Evolutionary conservation across 2,329 filamentous ascomycete species (phyloP).

Genomic region (Apiospora koreana): DNA sequence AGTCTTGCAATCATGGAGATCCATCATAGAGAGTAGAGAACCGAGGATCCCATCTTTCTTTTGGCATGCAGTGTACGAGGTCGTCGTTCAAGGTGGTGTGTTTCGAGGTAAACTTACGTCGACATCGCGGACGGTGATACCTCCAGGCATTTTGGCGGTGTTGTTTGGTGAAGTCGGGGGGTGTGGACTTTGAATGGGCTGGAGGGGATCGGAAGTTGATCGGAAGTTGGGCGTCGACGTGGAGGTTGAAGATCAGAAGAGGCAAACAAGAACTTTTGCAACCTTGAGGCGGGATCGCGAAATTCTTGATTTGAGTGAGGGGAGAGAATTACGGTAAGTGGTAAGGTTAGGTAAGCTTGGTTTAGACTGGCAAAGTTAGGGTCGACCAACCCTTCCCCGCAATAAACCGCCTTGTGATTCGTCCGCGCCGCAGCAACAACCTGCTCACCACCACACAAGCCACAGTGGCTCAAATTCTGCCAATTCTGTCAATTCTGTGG

Average conservation of each 20-base stretch:
- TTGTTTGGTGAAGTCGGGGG: background rate
- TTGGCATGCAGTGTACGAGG: slow-evolving; percentile 17
- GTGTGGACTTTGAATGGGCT: background rate
- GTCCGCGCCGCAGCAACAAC: background rate
- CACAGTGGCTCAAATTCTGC: background rate
- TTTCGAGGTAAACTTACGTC: slow-evolving; percentile 62
- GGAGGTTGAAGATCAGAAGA: background rate
- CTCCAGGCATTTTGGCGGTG: slow-evolving; percentile 68
- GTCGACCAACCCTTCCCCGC: background rate
- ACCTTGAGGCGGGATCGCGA: background rate
- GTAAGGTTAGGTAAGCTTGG: too few relatives aligned
- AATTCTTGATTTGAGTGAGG: background rate
- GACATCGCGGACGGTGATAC: slow-evolving; percentile 82
- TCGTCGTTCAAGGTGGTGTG: slow-evolving; percentile 19
- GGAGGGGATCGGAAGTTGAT: slow-evolving; percentile 1
- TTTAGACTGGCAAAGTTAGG: background rate
- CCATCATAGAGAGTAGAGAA: too few relatives aligned
- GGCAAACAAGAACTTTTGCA: background rate
- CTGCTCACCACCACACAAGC: background rate
- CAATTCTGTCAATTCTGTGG: too few relatives aligned
- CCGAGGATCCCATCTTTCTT: background rate
- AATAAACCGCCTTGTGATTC: background rate
- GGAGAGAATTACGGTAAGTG: background rate
- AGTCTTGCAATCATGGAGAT: background rate
- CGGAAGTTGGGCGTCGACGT: slow-evolving; percentile 5